Conservation (phyloP, 78 protist species). For the slime mould (Dictyostelium discoideum) region DNA sequence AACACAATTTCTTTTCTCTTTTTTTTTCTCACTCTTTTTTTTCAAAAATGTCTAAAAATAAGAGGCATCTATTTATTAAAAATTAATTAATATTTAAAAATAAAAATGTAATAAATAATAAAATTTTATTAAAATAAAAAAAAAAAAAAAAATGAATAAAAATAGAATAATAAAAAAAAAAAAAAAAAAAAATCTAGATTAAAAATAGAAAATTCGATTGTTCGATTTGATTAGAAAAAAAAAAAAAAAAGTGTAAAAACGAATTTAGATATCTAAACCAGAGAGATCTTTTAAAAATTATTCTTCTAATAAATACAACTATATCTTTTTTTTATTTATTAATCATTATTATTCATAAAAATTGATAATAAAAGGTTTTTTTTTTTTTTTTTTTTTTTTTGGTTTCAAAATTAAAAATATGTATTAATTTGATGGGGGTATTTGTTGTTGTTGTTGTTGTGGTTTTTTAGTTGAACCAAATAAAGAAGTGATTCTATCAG, state of each 20-base stretch:
- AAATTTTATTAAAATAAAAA: neutral
- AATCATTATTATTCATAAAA: neutral
- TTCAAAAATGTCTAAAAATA: neutral
- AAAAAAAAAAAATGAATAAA: neutral
- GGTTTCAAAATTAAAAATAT: too few relatives aligned
- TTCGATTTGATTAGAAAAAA: neutral
- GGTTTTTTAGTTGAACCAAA: neutral
- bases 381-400: neutral
- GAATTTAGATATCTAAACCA: neutral
- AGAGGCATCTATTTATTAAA: neutral
- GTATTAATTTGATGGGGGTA: neutral
- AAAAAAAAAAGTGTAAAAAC: neutral
- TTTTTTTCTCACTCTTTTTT: neutral
- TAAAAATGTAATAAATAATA: neutral
- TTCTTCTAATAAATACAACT: neutral
- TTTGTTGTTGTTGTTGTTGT: slow-evolving; percentile 28
- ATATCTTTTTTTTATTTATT: neutral
- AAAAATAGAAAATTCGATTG: neutral
- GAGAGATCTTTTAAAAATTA: neutral
- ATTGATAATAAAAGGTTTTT: neutral
- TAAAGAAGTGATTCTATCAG: slow-evolving; percentile 44
- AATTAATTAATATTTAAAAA: neutral
- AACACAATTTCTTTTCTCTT: neutral
- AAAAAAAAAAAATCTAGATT: neutral
- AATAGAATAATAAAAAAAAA: neutral